Evolutionary conservation across 2,329 filamentous ascomycete species (phyloP).

Genomic region (Alternaria arborescens): DNA sequence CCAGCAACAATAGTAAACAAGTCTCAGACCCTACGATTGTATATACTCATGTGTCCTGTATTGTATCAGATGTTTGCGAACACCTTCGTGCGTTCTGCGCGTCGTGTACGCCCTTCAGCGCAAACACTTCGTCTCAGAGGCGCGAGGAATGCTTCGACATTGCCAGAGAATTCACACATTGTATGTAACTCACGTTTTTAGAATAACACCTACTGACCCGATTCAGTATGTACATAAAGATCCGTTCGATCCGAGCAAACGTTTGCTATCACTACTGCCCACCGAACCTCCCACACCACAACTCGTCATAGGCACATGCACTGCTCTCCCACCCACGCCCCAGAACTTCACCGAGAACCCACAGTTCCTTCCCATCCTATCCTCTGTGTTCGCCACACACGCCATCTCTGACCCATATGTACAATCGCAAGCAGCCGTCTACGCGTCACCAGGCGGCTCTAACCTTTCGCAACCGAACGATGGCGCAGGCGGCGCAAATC

Average conservation of each 20-base stretch:
- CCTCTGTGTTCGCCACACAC: constrained; percentile 63
- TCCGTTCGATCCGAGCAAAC: constrained; percentile 49
- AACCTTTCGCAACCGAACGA: constrained; percentile 59
- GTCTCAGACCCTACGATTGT: neutral
- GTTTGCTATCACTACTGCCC: constrained; percentile 65
- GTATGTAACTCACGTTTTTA: constrained; percentile 28
- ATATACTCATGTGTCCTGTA: constrained; percentile 19
- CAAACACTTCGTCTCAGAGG: constrained; percentile 33
- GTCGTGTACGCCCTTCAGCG: constrained; percentile 18
- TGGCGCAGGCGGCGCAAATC: constrained; percentile 64
- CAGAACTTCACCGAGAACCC: constrained; percentile 65
- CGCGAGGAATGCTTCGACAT: constrained; percentile 47
- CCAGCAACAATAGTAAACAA: constrained; percentile 6
- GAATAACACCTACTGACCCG: constrained; percentile 5
- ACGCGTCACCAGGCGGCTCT: constrained; percentile 66
- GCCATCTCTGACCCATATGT: constrained; percentile 65
- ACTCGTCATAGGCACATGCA: constrained; percentile 64
- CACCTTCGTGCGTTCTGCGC: constrained; percentile 29
- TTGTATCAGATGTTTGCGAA: constrained; percentile 33
- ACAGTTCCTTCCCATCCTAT: constrained; percentile 64
- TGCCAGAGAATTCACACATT: constrained; percentile 56
- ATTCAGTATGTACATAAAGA: constrained; percentile 61
- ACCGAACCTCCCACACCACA: constrained; percentile 62
- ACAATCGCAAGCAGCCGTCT: constrained; percentile 66
- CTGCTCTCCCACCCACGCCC: constrained; percentile 64